A percentile compares a stretch with the other conserved stretches of the same genome.
phyloP scores from a whole-genome alignment of 176 grass and related monocot genomes.

The Raddia distichophylla region DNA sequence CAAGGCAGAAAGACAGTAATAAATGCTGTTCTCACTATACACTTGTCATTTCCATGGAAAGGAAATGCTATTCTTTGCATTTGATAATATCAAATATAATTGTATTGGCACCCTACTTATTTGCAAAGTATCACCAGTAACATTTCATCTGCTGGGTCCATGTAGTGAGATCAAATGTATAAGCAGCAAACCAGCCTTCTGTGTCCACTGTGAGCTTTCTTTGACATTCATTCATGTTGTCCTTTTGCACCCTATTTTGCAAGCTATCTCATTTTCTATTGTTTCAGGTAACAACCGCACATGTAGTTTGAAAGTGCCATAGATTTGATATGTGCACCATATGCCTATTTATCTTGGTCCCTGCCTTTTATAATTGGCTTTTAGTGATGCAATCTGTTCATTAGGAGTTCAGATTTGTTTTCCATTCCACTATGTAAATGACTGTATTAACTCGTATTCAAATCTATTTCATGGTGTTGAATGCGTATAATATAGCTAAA shows the following conservation, averaged over 20 bases:
- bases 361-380: neutral
- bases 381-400: neutral
- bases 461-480: neutral
- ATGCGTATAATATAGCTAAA: neutral
- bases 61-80: conserved; percentile 15
- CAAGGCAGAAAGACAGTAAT: conserved; percentile 1
- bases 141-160: neutral
- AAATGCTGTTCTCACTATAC: conserved; percentile 2
- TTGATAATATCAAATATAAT: neutral
- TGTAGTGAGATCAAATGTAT: conserved; percentile 6
- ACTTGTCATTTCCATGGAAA: neutral
- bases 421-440: neutral
- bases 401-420: neutral
- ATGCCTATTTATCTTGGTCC: conserved; percentile 1
- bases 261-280: neutral
- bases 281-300: neutral
- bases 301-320: neutral
- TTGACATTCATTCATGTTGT: conserved; percentile 3
- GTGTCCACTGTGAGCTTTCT: conserved; percentile 11
- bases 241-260: neutral
- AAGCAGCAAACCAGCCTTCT: neutral
- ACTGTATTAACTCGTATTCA: neutral
- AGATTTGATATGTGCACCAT: neutral
- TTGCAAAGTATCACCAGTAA: conserved; percentile 31
- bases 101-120: neutral